Conservation (phyloP, 148 eudicot genomes). For the Beta vulgaris region DNA sequence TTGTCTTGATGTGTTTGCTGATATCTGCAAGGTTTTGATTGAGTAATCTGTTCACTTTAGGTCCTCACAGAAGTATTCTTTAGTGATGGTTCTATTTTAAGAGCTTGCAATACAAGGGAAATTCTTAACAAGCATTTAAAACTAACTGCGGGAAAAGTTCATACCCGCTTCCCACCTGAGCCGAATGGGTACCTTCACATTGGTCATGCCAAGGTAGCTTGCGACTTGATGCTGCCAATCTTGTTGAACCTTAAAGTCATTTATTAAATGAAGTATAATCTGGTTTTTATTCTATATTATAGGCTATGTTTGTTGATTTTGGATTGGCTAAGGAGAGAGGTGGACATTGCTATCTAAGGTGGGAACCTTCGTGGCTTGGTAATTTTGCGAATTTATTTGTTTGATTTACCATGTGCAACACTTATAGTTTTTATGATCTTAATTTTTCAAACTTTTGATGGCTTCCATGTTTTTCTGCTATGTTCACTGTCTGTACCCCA, state of each 20-base stretch:
- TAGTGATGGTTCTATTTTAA: slow-evolving; percentile 67
- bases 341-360: slow-evolving; percentile 93
- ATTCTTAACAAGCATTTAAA: slow-evolving; percentile 72
- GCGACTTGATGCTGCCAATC: not conserved
- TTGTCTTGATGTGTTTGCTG: slow-evolving; percentile 1
- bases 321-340: slow-evolving; percentile 93
- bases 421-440: not conserved
- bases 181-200: slow-evolving; percentile 99
- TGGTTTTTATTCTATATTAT: slow-evolving; percentile 22
- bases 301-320: slow-evolving; percentile 99
- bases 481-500: not conserved
- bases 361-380: slow-evolving; percentile 4
- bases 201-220: slow-evolving; percentile 92
- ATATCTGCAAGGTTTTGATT: slow-evolving; percentile 5
- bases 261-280: not conserved
- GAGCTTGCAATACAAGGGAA: slow-evolving; percentile 78
- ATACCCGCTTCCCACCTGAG: slow-evolving; percentile 95
- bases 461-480: not conserved
- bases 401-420: not conserved
- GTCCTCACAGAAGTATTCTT: slow-evolving; percentile 91
- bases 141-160: slow-evolving; percentile 74
- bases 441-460: no score
- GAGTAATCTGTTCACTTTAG: slow-evolving; percentile 36
- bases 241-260: not conserved
- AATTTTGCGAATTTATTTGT: not conserved